Conservation (phyloP, 345 rosid species). For the Populus nigra region DNA sequence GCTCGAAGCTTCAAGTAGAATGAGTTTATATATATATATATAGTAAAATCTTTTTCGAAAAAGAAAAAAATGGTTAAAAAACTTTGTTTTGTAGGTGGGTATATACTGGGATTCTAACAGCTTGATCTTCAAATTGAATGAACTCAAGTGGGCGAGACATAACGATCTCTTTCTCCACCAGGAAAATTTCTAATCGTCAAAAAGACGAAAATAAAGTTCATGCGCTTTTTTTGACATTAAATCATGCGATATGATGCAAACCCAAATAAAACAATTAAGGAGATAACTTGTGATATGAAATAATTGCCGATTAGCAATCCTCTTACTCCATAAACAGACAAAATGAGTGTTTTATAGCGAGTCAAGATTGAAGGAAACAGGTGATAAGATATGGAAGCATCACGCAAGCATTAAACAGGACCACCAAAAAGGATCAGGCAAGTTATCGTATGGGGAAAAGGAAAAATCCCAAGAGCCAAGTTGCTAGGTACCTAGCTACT, state of each 20-base stretch:
- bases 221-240: not conserved
- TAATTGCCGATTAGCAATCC: not conserved
- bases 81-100: too few species aligned
- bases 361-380: not conserved
- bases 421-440: not conserved
- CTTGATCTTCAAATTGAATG: not conserved
- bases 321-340: not conserved
- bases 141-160: not conserved
- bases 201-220: not conserved
- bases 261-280: not conserved
- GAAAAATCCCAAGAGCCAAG: too few species aligned
- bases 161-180: not conserved
- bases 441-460: not conserved
- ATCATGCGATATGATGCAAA: not conserved
- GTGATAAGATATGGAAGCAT: not conserved
- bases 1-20: not conserved
- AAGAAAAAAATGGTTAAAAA: too few species aligned
- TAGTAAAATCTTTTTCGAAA: too few species aligned
- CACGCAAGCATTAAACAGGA: not conserved
- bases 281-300: not conserved
- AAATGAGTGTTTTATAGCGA: not conserved
- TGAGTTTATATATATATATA: not conserved
- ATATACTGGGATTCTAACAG: not conserved
- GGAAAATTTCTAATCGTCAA: not conserved
- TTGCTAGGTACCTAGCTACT: not conserved